Conservation (phyloP, 2,329 filamentous ascomycete genomes). For the Paracamarosporium sp. region DNA sequence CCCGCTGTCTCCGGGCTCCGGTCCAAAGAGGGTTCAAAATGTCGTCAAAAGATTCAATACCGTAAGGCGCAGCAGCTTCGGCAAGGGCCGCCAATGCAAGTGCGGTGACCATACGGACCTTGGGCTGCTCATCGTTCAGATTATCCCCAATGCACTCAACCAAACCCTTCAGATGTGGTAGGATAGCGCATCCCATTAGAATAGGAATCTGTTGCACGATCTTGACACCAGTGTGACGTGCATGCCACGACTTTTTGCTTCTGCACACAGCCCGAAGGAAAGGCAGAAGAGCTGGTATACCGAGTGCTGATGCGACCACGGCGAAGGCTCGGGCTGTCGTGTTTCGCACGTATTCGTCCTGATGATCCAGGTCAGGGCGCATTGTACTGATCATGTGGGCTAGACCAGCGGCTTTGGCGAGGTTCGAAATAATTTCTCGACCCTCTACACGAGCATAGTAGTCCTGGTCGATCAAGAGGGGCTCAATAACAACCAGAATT, state of each 20-base stretch:
- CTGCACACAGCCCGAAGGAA: slow-evolving; percentile 95
- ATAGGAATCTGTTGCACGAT: slow-evolving; percentile 99
- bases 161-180: slow-evolving; percentile 93
- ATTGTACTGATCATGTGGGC: slow-evolving; percentile 99
- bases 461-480: slow-evolving; percentile 98
- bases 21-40: slow-evolving; percentile 98
- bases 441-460: slow-evolving; percentile 99
- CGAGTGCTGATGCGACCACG: slow-evolving; percentile 93
- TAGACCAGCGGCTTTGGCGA: slow-evolving; percentile 93
- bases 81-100: slow-evolving; percentile 93
- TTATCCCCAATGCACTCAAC: slow-evolving; percentile 97
- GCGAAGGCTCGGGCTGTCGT: slow-evolving; percentile 97
- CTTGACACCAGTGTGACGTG: slow-evolving; percentile 96
- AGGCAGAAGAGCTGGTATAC: slow-evolving; percentile 91
- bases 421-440: slow-evolving; percentile 97
- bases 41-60: slow-evolving; percentile 98
- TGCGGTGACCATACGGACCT: slow-evolving; percentile 94
- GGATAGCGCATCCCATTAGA: slow-evolving; percentile 94
- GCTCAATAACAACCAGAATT: slow-evolving; percentile 97
- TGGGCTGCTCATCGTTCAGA: slow-evolving; percentile 96
- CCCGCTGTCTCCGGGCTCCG: slow-evolving; percentile 92
- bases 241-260: slow-evolving; percentile 99
- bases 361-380: slow-evolving; percentile 97
- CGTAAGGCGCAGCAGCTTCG: slow-evolving; percentile 95
- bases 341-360: slow-evolving; percentile 97